phyloP scores from a whole-genome alignment of 352 stramenopile species.

The Phytophthora melonis region DNA sequence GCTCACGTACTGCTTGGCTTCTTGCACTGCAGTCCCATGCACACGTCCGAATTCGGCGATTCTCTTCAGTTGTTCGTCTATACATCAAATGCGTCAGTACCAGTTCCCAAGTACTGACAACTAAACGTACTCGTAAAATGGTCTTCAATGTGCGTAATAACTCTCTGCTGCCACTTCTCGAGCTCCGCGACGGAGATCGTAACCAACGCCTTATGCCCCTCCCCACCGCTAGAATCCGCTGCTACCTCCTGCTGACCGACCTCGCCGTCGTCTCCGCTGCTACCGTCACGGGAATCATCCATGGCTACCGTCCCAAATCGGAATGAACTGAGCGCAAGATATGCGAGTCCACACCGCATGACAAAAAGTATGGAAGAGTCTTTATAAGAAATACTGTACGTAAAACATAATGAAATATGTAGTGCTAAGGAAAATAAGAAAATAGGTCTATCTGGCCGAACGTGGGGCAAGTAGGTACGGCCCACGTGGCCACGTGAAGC shows the following conservation, averaged over 20 bases:
- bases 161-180: slow-evolving; percentile 67
- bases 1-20: slow-evolving; percentile 73
- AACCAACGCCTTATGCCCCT: slow-evolving; percentile 35
- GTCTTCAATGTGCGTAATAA: slow-evolving; percentile 69
- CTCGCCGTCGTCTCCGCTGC: slow-evolving; percentile 19
- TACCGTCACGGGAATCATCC: not conserved
- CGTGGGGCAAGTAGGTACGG: no score
- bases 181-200: slow-evolving; percentile 67
- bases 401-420: no score
- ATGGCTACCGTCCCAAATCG: no score
- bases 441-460: no score
- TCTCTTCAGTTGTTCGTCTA: slow-evolving; percentile 84
- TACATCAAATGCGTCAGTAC: slow-evolving; percentile 15
- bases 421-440: no score
- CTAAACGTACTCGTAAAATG: slow-evolving; percentile 68
- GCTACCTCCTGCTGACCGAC: slow-evolving; percentile 4
- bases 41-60: slow-evolving; percentile 83
- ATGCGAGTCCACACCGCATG: no score
- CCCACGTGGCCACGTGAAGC: no score
- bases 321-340: no score
- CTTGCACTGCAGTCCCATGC: slow-evolving; percentile 67
- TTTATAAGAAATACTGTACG: no score
- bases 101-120: not conserved
- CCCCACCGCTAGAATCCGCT: slow-evolving; percentile 11
- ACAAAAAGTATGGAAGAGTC: no score